phyloP scores from a whole-genome alignment of 2,329 filamentous ascomycete genomes.

The Teratosphaeria epicoccoides region DNA sequence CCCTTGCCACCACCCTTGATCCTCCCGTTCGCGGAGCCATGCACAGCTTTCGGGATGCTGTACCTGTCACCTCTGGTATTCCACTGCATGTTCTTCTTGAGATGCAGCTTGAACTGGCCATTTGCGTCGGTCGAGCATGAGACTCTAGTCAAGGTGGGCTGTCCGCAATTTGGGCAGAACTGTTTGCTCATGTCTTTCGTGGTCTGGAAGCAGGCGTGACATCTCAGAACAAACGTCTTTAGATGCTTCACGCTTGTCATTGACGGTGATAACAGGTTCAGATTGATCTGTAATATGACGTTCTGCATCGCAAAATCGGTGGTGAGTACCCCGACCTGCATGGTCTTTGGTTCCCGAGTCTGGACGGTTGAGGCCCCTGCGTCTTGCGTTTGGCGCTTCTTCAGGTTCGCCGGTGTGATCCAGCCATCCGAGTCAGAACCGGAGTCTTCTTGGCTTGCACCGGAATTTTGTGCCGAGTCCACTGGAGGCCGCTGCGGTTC shows the following conservation, averaged over 20 bases:
- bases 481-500: constrained; percentile 10
- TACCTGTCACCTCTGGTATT: constrained; percentile 88
- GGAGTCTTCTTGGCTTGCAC: constrained; percentile 31
- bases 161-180: constrained; percentile 87
- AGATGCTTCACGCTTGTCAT: constrained; percentile 73
- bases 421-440: constrained; percentile 59
- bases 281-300: constrained; percentile 85
- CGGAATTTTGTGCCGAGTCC: constrained; percentile 16
- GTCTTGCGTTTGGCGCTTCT: constrained; percentile 67
- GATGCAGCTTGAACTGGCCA: constrained; percentile 72
- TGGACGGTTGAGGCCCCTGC: constrained; percentile 35
- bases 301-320: constrained; percentile 98
- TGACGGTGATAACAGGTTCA: constrained; percentile 72
- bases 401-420: constrained; percentile 91
- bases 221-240: constrained; percentile 81
- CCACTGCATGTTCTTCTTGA: constrained; percentile 94
- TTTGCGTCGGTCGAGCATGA: constrained; percentile 72
- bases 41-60: constrained; percentile 81
- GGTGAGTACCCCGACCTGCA: constrained; percentile 85
- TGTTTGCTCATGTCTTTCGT: constrained; percentile 77
- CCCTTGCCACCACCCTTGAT: constrained; percentile 63
- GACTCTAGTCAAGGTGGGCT: constrained; percentile 72
- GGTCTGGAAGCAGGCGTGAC: constrained; percentile 83
- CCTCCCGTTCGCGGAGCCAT: constrained; percentile 72
- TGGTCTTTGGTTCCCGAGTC: constrained; percentile 46